Base-by-base conservation (phyloP, 2,329 filamentous ascomycete species). In the Chrysoporthe deuterocubensis region DNA sequence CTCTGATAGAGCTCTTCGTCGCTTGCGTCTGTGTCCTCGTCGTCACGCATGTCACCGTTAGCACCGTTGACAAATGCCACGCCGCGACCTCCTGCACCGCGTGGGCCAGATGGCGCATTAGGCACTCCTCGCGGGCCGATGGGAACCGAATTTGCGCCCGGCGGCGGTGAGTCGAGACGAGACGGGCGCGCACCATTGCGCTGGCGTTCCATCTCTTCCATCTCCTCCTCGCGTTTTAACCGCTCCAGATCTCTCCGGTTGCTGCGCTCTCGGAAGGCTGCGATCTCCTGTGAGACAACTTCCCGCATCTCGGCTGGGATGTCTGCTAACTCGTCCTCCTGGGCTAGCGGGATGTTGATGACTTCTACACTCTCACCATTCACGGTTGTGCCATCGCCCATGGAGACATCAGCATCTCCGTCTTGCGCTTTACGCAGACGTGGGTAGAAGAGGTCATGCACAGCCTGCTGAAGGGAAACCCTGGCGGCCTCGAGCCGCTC, bases 251-350 rank as follows among this genome's bases (percentile, higher is more conserved):
- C 96, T 50, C 95, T 87, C 70, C 92, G 89, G 69, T 90, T 97
- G 73, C 95, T 97, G 26, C 95, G 87, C 72, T 99, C 96, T 71
- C 96, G 87, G 82, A 99, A 99, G 0, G 94, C 92, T 0, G 93
- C 90, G 74, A 99, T 99, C 77, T 99, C 96, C 67, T 91, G 91
- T 0, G 96, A 93, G 18, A 99, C 96, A 0, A 93, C 94, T 76
- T 97, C 96, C 34, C 96, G 90, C 93, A 97, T 96, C 76, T 98
- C 96, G 0, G 93, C 91, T 0, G 96, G 96, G 60, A 99, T 97
- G 74, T 99, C 96, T 26, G 94, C 91, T 42, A 99, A 84, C 75
- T 99, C 96, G 75, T 99, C 96, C 71, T 99, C 96, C 64, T 92
- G 88, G 0, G 90, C 89, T 43, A 97, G 85, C 4, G 94, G 91